Conservation (phyloP, 345 rosid genomes). For the Clausena lansium region DNA sequence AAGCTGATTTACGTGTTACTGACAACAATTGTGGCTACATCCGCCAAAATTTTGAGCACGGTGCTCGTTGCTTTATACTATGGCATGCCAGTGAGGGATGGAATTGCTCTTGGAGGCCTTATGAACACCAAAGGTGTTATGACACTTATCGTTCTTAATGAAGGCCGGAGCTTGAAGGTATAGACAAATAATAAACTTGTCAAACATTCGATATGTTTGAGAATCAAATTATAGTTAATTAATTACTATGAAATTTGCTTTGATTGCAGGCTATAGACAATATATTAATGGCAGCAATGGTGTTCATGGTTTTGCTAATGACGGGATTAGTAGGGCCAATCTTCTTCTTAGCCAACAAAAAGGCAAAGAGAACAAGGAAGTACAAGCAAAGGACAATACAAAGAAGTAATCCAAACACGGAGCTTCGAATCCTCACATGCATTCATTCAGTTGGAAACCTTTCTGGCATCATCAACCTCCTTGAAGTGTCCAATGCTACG, state of each 20-base stretch:
- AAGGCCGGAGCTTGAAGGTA: constrained; percentile 52
- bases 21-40: constrained; percentile 16
- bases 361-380: neutral
- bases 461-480: constrained; percentile 20
- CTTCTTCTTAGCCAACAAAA: neutral
- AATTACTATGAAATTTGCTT: neutral
- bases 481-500: constrained; percentile 16
- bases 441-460: constrained; percentile 21
- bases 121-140: constrained; percentile 74
- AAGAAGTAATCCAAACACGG: neutral
- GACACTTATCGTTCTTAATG: constrained; percentile 45
- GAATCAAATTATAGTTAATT: neutral
- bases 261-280: constrained; percentile 4
- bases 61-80: constrained; percentile 22
- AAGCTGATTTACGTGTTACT: neutral
- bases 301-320: neutral
- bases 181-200: neutral
- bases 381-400: constrained; percentile 2
- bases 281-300: neutral
- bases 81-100: constrained; percentile 36
- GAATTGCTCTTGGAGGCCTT: constrained; percentile 46
- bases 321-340: neutral
- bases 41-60: constrained; percentile 44
- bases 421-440: constrained; percentile 25
- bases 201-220: neutral